These are phyloP conservation scores for Sicyos edulis DNA, from an alignment of 306 rosid species.

Conservation along the genomic window DNA sequence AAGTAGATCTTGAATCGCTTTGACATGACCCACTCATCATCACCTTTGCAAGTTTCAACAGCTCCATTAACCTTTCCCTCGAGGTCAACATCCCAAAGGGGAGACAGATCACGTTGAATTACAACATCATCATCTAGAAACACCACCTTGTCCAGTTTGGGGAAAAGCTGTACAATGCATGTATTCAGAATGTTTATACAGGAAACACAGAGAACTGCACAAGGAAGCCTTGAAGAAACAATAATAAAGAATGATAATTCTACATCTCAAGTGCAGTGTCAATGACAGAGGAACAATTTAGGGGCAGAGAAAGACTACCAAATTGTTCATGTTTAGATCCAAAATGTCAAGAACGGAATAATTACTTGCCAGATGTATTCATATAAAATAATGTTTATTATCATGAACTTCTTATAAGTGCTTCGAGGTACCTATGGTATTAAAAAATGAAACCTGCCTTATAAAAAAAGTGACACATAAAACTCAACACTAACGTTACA, in stretches of 20 bases:
- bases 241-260: neutral
- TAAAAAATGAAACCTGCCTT: neutral
- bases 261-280: neutral
- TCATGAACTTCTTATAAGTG: neutral
- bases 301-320: constrained; percentile 5
- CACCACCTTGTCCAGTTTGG: constrained; percentile 83
- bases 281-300: constrained; percentile 10
- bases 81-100: constrained; percentile 82
- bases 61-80: constrained; percentile 93
- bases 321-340: neutral
- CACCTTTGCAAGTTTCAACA: constrained; percentile 97
- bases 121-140: constrained; percentile 90
- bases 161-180: constrained; percentile 64
- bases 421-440: neutral
- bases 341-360: constrained; percentile 2
- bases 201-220: neutral
- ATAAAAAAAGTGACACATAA: too few species aligned
- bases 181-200: constrained; percentile 28
- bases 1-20: constrained; percentile 81
- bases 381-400: neutral
- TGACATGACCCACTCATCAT: constrained; percentile 93
- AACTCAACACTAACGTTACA: too few species aligned
- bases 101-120: constrained; percentile 79
- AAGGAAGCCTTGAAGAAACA: neutral
- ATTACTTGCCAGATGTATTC: neutral